Conservation (phyloP, 768 basidiomycete species). For the Sarcomyxa edulis region DNA sequence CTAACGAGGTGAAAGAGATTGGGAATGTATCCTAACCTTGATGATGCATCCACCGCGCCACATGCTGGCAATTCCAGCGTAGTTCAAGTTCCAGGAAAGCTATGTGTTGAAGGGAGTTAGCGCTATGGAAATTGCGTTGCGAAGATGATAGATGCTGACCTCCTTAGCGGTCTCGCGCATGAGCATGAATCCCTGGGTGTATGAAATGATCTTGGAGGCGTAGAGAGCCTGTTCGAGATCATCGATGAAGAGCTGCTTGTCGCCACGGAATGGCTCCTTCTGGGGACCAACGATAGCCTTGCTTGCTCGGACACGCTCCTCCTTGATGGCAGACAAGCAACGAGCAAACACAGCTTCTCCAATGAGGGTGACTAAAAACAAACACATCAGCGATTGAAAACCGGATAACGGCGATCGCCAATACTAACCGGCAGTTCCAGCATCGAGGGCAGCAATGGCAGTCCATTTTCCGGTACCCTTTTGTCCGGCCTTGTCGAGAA, state of each 20-base stretch:
- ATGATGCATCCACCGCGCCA: slow-evolving; percentile 99
- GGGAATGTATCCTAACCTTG: slow-evolving; percentile 49
- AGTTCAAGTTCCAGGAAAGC: slow-evolving; percentile 91
- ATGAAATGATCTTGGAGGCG: slow-evolving; percentile 99
- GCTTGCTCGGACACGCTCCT: slow-evolving; percentile 90
- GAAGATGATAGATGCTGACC: slow-evolving; percentile 28
- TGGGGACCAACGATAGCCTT: slow-evolving; percentile 87
- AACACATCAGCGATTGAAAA: slow-evolving; percentile 7
- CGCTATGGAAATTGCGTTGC: background rate
- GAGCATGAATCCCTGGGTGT: slow-evolving; percentile 99
- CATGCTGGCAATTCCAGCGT: slow-evolving; percentile 96
- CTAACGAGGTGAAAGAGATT: background rate
- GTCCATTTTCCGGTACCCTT: slow-evolving; percentile 99
- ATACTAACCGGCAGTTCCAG: slow-evolving; percentile 72
- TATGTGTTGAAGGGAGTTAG: slow-evolving; percentile 20
- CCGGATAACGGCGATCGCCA: too few relatives aligned
- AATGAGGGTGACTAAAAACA: slow-evolving; percentile 82
- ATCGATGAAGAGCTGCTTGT: slow-evolving; percentile 98
- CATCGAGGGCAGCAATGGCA: slow-evolving; percentile 92
- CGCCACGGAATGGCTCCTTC: slow-evolving; percentile 90
- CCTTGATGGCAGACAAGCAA: slow-evolving; percentile 95
- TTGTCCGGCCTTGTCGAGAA: slow-evolving; percentile 94
- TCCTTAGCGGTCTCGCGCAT: slow-evolving; percentile 98
- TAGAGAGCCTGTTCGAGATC: slow-evolving; percentile 99
- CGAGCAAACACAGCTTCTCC: slow-evolving; percentile 99